These are phyloP conservation scores for Alternaria triticimaculans DNA, from an alignment of 2,329 filamentous ascomycete genomes.

Conservation along the genomic window DNA sequence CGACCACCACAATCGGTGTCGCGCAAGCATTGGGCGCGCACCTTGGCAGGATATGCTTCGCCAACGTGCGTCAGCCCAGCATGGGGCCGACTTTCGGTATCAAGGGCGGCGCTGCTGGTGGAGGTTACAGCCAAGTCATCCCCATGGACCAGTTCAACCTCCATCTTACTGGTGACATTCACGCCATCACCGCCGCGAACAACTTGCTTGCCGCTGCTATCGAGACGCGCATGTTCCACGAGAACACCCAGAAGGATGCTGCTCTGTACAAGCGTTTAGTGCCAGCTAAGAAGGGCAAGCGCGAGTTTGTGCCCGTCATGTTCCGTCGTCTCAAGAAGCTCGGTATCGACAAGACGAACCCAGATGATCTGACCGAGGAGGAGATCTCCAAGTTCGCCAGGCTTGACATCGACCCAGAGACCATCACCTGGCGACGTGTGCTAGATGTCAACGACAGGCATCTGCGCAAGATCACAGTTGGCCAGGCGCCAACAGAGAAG, in stretches of 20 bases:
- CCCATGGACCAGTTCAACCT: constrained; percentile 99
- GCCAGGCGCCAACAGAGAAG: constrained; percentile 88
- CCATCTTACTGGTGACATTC: constrained; percentile 96
- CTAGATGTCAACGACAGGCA: constrained; percentile 97
- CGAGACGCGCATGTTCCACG: constrained; percentile 98
- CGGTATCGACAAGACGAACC: constrained; percentile 93
- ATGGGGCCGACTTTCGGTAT: constrained; percentile 98
- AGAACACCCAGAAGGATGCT: constrained; percentile 90
- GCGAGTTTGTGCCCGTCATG: constrained; percentile 88
- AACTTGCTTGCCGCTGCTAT: constrained; percentile 96
- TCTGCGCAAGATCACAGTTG: constrained; percentile 86
- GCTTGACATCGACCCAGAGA: constrained; percentile 93
- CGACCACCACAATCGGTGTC: constrained; percentile 94
- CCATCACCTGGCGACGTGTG: constrained; percentile 96
- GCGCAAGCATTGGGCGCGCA: constrained; percentile 92
- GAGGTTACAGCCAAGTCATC: constrained; percentile 98
- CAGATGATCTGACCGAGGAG: constrained; percentile 86
- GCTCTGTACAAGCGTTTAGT: constrained; percentile 87
- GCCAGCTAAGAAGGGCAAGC: constrained; percentile 86
- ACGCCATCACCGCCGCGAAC: constrained; percentile 96
- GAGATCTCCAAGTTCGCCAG: constrained; percentile 89
- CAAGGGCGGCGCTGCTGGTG: constrained; percentile 96
- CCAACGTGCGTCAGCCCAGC: constrained; percentile 95
- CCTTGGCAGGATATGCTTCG: constrained; percentile 85
- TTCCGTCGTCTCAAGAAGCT: constrained; percentile 93